Percentiles rank a stretch among this genome's conserved stretches.
phyloP scores from a whole-genome alignment of 2,329 filamentous ascomycete genomes.

The Cladobotryum protrusum region DNA sequence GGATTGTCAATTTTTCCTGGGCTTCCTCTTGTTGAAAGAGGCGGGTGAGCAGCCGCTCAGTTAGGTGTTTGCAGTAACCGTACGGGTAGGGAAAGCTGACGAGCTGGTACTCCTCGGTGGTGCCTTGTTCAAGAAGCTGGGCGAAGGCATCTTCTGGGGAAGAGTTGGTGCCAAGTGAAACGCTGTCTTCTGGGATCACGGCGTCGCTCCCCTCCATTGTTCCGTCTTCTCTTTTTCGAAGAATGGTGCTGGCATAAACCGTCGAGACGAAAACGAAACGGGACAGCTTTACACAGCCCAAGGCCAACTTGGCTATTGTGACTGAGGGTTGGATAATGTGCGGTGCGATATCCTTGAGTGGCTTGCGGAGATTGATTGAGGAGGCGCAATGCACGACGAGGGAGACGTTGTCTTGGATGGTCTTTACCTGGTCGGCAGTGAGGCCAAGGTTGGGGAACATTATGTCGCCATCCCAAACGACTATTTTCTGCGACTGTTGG shows the following conservation, averaged over 20 bases:
- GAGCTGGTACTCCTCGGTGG: not conserved
- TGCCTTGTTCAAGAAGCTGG: not conserved
- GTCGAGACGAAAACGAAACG: slow-evolving; percentile 1
- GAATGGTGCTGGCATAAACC: not conserved
- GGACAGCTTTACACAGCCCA: not conserved
- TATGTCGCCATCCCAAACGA: not conserved
- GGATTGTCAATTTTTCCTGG: not conserved
- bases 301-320: not conserved
- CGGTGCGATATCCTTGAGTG: not conserved
- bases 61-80: slow-evolving; percentile 1
- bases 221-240: not conserved
- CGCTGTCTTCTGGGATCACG: not conserved
- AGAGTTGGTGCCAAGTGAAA: not conserved
- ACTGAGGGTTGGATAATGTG: not conserved
- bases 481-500: not conserved
- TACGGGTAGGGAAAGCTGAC: not conserved
- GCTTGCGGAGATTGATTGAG: not conserved
- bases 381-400: slow-evolving; percentile 2
- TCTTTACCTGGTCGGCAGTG: not conserved
- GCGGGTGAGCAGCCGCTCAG: not conserved
- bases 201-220: not conserved
- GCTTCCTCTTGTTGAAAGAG: not conserved
- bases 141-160: not conserved
- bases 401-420: not conserved
- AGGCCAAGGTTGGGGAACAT: not conserved